Base-by-base conservation (phyloP, 345 rosid genomes). In the Gossypium herbaceum region DNA sequence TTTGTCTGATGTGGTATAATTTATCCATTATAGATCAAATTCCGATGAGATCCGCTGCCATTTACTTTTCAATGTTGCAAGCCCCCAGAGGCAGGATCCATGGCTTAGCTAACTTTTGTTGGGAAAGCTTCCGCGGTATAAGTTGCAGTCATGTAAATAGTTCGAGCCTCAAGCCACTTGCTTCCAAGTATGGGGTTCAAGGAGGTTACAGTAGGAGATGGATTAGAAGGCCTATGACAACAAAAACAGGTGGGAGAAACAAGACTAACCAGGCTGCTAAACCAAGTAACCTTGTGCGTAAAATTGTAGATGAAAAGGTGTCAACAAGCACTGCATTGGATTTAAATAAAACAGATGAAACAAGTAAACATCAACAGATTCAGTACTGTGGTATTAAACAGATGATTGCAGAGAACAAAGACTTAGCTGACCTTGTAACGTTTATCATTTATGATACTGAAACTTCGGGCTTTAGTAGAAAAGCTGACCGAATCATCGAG, bases 401-500 rank as follows among this genome's bases (percentile, higher is more conserved):
- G 55, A 85, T 71, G 73, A 84, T 89, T 60, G 82, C 86, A 27
- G 82, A 85, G 76, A 81, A 78, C 58, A 84, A 86, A 84, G 88
- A 89, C 61, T 76, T 91, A 67, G 74, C 85, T 25, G 78, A 77
- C 56, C 87, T 87, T 41, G 77, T 92, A 65, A 91, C 98, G 0
- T 80, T 84, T 57, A 81, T 93, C 47, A 85, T 84, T 68, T 80
- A 83, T 12, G 98, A 93, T 82, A 82, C 90, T 67, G 98, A 93
- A 83, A 93, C 99, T 22, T 90, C 92, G 0, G 99, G 97, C 12
- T 72, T 89, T 59, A 81, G 84, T 77, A 78, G 92, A 77, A 78
- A 62, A 60, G 73, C 76, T 0, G 94, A 84, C 1, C 73, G 88
- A 39, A 91, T 95, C 3, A 84, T 95, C 41, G 99, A 93, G 89